A percentile compares a stretch with the other conserved stretches of the same genome.
phyloP scores from a whole-genome alignment of 2,329 filamentous ascomycete genomes.

The Trichoderma sp. region DNA sequence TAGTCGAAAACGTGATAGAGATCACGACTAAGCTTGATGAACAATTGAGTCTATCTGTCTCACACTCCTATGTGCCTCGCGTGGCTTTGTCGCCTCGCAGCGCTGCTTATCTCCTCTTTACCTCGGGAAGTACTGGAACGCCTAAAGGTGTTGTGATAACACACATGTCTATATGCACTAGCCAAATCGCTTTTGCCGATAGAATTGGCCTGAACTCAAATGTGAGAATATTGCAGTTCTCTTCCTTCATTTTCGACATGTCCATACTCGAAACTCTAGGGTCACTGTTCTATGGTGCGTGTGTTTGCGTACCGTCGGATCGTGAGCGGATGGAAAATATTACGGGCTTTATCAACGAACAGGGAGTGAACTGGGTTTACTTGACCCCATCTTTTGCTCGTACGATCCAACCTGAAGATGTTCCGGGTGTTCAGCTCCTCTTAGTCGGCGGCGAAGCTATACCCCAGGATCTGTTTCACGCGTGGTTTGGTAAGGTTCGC shows the following conservation, averaged over 20 bases:
- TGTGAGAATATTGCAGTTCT: neutral
- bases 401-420: neutral
- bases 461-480: neutral
- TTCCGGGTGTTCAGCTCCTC: slow-evolving; percentile 1
- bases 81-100: neutral
- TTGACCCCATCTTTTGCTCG: neutral
- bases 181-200: neutral
- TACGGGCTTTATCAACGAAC: neutral
- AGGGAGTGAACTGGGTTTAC: neutral
- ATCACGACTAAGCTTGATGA: neutral
- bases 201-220: neutral
- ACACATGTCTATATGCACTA: slow-evolving; percentile 19
- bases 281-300: neutral
- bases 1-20: neutral
- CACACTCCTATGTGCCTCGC: fast-evolving
- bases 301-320: neutral
- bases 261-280: neutral
- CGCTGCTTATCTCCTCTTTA: slow-evolving; percentile 26
- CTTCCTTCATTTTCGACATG: neutral
- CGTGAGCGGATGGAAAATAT: neutral
- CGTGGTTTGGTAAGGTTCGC: slow-evolving; percentile 9
- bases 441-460: slow-evolving; percentile 19
- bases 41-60: neutral
- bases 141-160: slow-evolving; percentile 26
- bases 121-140: neutral